Conservation (phyloP, 2,329 filamentous ascomycete species). For the Penicillium sclerotigenum region DNA sequence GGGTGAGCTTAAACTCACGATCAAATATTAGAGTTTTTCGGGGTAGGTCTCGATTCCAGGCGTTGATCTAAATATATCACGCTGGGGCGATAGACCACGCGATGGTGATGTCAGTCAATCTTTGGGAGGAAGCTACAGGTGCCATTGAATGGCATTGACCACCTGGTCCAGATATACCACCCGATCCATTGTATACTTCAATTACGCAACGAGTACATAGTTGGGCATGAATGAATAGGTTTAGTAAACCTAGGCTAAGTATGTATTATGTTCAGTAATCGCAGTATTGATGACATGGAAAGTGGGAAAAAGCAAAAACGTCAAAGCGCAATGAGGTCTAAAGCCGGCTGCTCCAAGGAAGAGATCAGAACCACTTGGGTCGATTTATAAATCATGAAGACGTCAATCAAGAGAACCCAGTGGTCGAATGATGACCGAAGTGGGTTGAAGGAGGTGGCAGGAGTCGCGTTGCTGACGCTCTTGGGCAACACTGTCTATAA, state of each 20-base stretch:
- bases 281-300: conserved; percentile 11
- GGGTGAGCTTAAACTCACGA: not conserved
- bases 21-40: not conserved
- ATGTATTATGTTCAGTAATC: conserved; percentile 16
- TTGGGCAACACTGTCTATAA: not conserved
- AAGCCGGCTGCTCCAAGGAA: not conserved
- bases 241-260: not conserved
- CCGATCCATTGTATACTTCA: not conserved
- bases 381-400: not conserved
- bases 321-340: not conserved
- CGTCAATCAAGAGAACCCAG: not conserved
- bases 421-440: not conserved
- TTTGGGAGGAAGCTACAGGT: not conserved
- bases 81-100: not conserved
- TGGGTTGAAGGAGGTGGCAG: not conserved
- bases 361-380: not conserved
- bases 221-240: not conserved
- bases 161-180: not conserved
- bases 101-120: not conserved
- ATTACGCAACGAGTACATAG: not conserved
- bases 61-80: not conserved
- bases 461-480: not conserved
- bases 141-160: not conserved
- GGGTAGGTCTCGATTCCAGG: not conserved
- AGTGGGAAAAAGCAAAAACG: not conserved